These are phyloP conservation scores for Penicillium verhagenii DNA, from an alignment of 495 filamentous ascomycete species.

Conservation along the genomic window DNA sequence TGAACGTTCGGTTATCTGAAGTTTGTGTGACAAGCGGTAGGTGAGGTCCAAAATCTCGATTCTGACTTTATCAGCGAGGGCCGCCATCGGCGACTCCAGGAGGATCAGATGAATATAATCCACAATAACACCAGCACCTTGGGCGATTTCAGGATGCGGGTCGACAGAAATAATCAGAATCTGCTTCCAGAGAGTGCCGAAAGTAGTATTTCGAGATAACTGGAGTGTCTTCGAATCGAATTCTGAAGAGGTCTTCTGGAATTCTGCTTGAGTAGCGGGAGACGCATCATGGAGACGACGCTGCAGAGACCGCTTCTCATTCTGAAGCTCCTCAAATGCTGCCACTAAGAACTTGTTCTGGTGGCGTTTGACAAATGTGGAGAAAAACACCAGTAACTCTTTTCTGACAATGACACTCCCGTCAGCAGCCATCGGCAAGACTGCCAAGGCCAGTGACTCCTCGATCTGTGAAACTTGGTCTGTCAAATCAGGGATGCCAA, in stretches of 20 bases:
- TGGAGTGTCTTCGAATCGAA: conserved; percentile 27
- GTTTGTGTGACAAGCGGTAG: conserved; percentile 48
- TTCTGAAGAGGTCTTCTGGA: conserved; percentile 7
- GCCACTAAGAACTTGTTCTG: conserved; percentile 89
- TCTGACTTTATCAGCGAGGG: conserved; percentile 66
- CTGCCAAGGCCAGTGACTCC: conserved; percentile 77
- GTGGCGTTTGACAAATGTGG: conserved; percentile 84
- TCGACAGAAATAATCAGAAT: conserved; percentile 87
- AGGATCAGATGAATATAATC: conserved; percentile 80
- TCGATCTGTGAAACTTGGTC: conserved; percentile 88
- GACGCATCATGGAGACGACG: conserved; percentile 40
- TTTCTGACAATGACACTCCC: conserved; percentile 90
- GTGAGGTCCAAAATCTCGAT: conserved; percentile 70
- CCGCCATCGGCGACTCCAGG: conserved; percentile 71
- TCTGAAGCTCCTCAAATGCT: conserved; percentile 85
- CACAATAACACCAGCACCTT: conserved; percentile 74
- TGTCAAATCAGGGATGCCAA: conserved; percentile 90
- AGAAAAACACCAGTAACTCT: conserved; percentile 91
- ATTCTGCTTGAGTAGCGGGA: conserved; percentile 15
- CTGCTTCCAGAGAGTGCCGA: conserved; percentile 91
- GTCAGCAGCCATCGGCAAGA: conserved; percentile 85
- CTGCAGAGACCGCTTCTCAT: conserved; percentile 70
- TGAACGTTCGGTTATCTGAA: conserved; percentile 40
- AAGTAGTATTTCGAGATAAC: conserved; percentile 82
- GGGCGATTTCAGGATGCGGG: conserved; percentile 89